A percentile compares a stretch with the other conserved stretches of the same genome.
Evolutionary conservation across 2,329 filamentous ascomycete genomes (phyloP).

Genomic region (Xylogone sp.): DNA sequence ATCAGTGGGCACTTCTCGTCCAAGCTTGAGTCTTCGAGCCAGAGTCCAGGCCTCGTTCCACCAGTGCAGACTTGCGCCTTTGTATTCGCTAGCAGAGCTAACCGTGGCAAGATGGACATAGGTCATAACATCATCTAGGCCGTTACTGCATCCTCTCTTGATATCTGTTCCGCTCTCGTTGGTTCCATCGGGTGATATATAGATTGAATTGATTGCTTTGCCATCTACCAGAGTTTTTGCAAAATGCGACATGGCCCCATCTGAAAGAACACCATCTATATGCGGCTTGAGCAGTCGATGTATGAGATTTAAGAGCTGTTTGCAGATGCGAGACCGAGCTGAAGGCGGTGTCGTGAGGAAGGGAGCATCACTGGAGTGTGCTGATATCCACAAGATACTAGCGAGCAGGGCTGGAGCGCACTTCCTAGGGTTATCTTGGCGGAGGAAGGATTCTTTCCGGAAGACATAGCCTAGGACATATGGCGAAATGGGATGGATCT

Average conservation of each 20-base stretch:
- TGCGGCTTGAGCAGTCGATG: slow-evolving; percentile 2
- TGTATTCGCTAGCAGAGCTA: background rate
- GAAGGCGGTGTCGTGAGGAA: slow-evolving; percentile 13
- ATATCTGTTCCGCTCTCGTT: background rate
- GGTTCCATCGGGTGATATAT: background rate
- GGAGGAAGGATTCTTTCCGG: slow-evolving; percentile 39
- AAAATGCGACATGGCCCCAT: background rate
- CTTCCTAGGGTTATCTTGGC: slow-evolving; percentile 34
- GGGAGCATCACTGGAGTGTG: slow-evolving; percentile 40
- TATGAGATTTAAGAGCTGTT: slow-evolving; percentile 6
- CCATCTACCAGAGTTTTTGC: background rate
- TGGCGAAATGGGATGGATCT: slow-evolving; percentile 41
- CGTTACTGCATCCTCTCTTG: background rate
- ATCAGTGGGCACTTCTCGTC: background rate
- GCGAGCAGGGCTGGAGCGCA: slow-evolving; percentile 41
- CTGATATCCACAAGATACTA: slow-evolving; percentile 44
- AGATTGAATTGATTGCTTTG: background rate
- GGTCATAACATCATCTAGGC: background rate
- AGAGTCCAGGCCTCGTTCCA: background rate
- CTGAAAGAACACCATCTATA: background rate
- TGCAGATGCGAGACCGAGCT: slow-evolving; percentile 5
- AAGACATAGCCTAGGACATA: slow-evolving; percentile 45
- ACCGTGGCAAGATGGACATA: background rate
- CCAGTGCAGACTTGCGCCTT: background rate
- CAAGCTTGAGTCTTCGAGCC: background rate